Evolutionary conservation across 371 early-diverging fungal genomes (phyloP), one percentile per base, ranked within the genome.

Genomic region (Caulochytrium protostelioides): DNA sequence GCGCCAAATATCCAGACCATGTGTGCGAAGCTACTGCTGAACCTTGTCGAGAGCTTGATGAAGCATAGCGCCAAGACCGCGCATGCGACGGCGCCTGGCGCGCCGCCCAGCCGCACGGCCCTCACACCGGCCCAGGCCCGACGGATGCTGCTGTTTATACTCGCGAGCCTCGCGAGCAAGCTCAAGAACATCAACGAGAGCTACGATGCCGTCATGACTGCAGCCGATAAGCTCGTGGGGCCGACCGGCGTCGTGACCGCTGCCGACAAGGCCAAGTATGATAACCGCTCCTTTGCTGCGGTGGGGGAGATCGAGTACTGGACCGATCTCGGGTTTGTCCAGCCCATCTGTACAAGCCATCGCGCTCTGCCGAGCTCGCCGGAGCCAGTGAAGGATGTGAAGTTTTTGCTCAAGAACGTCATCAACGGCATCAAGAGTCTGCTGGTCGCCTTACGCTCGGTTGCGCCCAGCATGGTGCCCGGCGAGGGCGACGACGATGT

Each of bases 1-100:
- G 72, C 83, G 19, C 72, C 80, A 4, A 79, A 76, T 39, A 84
- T 92, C 32, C 91, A 91, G 47, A 87, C 83, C 1, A 85, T 94
- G 81, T 89, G 92, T 41, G 79, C 78, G 30, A 94, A 89, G 44
- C 50, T 95, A 19, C 55, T 97, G n/a, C 53, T 86, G 23, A 83
- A 84, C 45, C 49, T 91, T 25, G 74, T 85, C 15, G 94, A 94
- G 31, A 74, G 78, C 44, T 76, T 84, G 39, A 68, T 71, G 34
- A 67, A 61, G 39, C 72, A 19, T 14, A 4, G 13, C 6, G 28
- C 20, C 16, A 18, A 1, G 22, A 15, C 25, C 12, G 25, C 25
- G 12, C 25, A 25, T 16, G 28, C 28, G 4, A 14, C 5, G 4
- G n/a, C n/a, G n/a, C n/a, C n/a, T n/a, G n/a, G n/a, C n/a, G n/a